Percentiles rank a stretch among this genome's conserved stretches.
These are phyloP conservation scores for Trichothecium roseum DNA, from an alignment of 2,329 filamentous ascomycete genomes.

Conservation along the genomic window DNA sequence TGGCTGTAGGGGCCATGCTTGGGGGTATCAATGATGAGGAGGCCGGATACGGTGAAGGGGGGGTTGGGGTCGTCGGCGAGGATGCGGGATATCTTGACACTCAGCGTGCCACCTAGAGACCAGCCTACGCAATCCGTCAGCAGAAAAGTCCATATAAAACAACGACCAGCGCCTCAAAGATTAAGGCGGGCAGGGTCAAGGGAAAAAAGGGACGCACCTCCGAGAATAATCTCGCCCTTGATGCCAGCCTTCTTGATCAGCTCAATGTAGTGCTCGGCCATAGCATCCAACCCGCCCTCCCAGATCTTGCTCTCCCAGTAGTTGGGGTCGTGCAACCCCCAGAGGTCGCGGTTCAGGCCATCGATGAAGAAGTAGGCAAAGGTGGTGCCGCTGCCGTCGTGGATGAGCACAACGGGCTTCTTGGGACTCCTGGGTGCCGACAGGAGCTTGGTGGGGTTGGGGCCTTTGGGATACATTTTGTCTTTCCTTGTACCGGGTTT, in stretches of 20 bases:
- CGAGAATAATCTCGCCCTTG: slow-evolving; percentile 14
- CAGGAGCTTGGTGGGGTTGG: slow-evolving; percentile 14
- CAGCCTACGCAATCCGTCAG: slow-evolving; percentile 14
- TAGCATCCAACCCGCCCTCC: slow-evolving; percentile 17
- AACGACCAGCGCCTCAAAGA: no score
- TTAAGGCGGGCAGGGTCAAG: no score
- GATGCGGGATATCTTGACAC: slow-evolving; percentile 14
- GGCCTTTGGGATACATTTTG: slow-evolving; percentile 12
- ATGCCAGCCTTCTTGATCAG: slow-evolving; percentile 13
- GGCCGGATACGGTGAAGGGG: slow-evolving; percentile 13
- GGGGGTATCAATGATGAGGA: slow-evolving; percentile 18
- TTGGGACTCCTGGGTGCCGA: slow-evolving; percentile 8
- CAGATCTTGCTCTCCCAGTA: slow-evolving; percentile 13
- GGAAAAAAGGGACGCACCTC: slow-evolving; percentile 9
- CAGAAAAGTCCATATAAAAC: no score
- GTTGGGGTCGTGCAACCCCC: slow-evolving; percentile 18
- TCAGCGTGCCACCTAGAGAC: slow-evolving; percentile 18
- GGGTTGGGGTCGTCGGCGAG: slow-evolving; percentile 12
- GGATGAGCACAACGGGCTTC: slow-evolving; percentile 16
- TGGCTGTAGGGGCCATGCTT: slow-evolving; percentile 13
- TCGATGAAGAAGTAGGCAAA: slow-evolving; percentile 18
- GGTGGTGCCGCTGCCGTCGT: slow-evolving; percentile 20
- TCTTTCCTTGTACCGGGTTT: no score
- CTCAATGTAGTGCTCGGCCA: slow-evolving; percentile 16
- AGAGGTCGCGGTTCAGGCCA: slow-evolving; percentile 16